Percentiles rank a stretch among this genome's conserved stretches.
Conservation (phyloP, 345 rosid species). For the Linum usitatissimum region DNA sequence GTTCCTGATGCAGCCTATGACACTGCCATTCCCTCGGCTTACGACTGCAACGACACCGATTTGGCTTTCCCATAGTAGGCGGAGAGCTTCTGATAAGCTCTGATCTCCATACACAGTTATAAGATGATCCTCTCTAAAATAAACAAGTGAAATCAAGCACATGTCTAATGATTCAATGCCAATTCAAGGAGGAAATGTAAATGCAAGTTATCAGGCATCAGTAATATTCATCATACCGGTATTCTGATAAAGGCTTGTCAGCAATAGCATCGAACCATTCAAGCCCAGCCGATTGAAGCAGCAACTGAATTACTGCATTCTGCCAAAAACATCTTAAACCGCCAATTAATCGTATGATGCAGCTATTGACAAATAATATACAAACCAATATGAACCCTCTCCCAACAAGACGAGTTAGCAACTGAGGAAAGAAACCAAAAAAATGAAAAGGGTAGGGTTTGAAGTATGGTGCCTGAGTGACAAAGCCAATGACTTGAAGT, state of each 20-base stretch:
- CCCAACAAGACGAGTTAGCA: too few species aligned
- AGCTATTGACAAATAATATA: too few species aligned
- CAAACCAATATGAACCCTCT: too few species aligned
- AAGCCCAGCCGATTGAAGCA: conserved; percentile 36
- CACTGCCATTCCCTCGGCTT: conserved; percentile 12
- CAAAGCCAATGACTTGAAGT: conserved; percentile 21
- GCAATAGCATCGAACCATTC: conserved; percentile 38
- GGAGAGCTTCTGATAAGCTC: conserved; percentile 26
- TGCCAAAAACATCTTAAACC: conserved; percentile 2
- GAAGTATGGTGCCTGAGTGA: conserved; percentile 24
- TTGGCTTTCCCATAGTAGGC: conserved; percentile 14
- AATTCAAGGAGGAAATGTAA: too few species aligned
- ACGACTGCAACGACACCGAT: conserved; percentile 17
- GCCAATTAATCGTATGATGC: neutral
- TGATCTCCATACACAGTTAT: conserved; percentile 19
- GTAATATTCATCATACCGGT: conserved; percentile 10
- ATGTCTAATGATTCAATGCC: neutral
- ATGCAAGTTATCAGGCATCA: neutral
- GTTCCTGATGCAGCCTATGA: conserved; percentile 21
- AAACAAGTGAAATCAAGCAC: too few species aligned
- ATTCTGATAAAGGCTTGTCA: conserved; percentile 25
- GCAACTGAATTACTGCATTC: conserved; percentile 29
- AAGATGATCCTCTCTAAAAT: conserved; percentile 21
- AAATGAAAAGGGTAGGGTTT: neutral
- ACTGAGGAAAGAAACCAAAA: neutral